These are phyloP conservation scores for Cornus florida DNA, from an alignment of 148 eudicot species.

Conservation along the genomic window DNA sequence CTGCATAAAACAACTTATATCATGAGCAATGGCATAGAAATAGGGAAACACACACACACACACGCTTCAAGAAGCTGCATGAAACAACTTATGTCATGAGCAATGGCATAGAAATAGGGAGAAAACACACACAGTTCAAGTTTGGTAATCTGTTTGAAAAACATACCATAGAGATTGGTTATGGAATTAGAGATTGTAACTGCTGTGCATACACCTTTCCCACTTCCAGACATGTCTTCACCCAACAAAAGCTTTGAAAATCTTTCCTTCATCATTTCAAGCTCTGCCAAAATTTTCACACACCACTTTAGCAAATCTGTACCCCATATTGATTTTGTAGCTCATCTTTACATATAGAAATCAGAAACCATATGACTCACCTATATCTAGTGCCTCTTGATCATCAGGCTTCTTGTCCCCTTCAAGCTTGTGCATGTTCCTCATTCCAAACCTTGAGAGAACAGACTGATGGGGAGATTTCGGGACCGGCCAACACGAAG, in stretches of 20 bases:
- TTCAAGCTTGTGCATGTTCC: constrained; percentile 35
- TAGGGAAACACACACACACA: not conserved
- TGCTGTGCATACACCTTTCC: constrained; percentile 88
- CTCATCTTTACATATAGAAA: not conserved
- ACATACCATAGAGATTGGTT: constrained; percentile 89
- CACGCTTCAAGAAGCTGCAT: constrained; percentile 41
- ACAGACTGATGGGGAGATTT: constrained; percentile 53
- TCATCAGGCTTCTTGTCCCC: constrained; percentile 38
- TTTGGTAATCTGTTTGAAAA: constrained; percentile 2
- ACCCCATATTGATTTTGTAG: not conserved
- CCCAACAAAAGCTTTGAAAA: constrained; percentile 92
- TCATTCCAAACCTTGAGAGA: constrained; percentile 62
- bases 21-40: not conserved
- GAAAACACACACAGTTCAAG: not conserved
- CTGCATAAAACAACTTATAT: not conserved
- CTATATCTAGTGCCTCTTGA: constrained; percentile 50
- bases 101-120: not conserved
- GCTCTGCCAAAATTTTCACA: constrained; percentile 33
- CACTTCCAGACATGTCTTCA: constrained; percentile 98
- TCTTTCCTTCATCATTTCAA: constrained; percentile 90
- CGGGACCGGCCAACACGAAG: constrained; percentile 52
- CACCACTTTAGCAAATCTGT: not conserved
- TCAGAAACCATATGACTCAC: constrained; percentile 22
- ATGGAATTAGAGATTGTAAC: constrained; percentile 88
- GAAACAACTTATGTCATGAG: not conserved